phyloP scores from a whole-genome alignment of 345 rosid genomes.

The Acer yangbiense region DNA sequence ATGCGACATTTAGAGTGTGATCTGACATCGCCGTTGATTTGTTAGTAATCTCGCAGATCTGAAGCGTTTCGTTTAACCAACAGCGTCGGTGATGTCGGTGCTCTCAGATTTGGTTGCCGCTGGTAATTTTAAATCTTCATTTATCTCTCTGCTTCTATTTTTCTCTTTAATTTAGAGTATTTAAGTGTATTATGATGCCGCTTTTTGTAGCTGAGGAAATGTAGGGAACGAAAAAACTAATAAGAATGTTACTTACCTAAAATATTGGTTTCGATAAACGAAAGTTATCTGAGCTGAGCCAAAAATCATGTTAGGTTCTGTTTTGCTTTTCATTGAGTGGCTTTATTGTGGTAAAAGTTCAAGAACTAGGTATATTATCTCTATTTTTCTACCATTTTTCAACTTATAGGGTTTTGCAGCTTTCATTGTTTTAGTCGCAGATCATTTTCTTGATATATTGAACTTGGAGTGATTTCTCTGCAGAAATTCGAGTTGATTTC shows the following conservation, averaged over 20 bases:
- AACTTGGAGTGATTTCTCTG: not conserved
- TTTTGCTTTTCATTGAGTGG: not conserved
- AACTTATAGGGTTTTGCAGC: not conserved
- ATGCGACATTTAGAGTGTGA: conserved; percentile 28
- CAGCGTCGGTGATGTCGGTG: conserved; percentile 71
- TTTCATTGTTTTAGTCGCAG: not conserved
- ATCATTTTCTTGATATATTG: not conserved
- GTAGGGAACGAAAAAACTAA: not conserved
- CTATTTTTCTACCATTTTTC: not conserved
- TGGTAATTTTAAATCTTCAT: conserved; percentile 34
- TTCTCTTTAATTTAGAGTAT: conserved; percentile 6
- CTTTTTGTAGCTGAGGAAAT: conserved; percentile 8
- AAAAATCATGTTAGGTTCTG: not conserved
- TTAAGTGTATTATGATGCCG: conserved; percentile 7
- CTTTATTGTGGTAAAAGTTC: not conserved
- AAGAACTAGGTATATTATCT: not conserved
- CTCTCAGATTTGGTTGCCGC: conserved; percentile 27
- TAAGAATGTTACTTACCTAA: not conserved
- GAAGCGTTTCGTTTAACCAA: conserved; percentile 25
- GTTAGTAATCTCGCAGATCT: conserved; percentile 51
- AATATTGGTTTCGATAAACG: not conserved
- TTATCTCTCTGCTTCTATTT: not conserved
- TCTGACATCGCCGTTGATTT: conserved; percentile 48
- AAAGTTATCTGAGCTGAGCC: not conserved
- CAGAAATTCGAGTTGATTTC: not conserved